Conservation (phyloP, 257 asterid species). For the Eucommia ulmoides region DNA sequence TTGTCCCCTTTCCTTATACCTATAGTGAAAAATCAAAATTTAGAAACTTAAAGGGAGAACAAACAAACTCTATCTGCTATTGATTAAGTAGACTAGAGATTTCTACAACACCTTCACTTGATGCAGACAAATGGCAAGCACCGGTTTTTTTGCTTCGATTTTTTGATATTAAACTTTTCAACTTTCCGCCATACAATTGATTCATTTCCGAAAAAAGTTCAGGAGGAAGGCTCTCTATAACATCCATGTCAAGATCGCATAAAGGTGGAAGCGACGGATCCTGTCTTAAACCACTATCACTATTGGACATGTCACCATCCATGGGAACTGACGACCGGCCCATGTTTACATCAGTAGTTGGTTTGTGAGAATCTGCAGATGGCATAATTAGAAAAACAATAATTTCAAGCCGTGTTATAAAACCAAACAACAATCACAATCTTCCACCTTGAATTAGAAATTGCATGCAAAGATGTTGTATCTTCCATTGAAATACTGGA, state of each 20-base stretch:
- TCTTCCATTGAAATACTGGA: too few relatives aligned
- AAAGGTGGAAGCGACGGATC: slow-evolving; percentile 60
- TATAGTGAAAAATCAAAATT: slow-evolving; percentile 11
- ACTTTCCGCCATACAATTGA: slow-evolving; percentile 69
- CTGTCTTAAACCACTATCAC: slow-evolving; percentile 25
- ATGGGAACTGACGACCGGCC: slow-evolving; percentile 16
- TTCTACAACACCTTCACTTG: slow-evolving; percentile 20
- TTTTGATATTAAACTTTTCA: slow-evolving; percentile 42
- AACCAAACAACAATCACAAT: too few relatives aligned
- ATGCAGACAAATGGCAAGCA: slow-evolving; percentile 7
- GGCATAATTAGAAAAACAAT: too few relatives aligned
- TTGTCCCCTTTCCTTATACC: slow-evolving; percentile 19
- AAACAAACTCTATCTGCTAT: slow-evolving; percentile 2
- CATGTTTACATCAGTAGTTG: slow-evolving; percentile 11
- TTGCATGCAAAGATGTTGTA: too few relatives aligned
- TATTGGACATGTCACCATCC: slow-evolving; percentile 26
- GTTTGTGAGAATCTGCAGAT: too few relatives aligned
- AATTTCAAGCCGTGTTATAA: too few relatives aligned
- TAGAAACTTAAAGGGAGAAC: slow-evolving; percentile 5
- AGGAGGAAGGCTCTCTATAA: slow-evolving; percentile 82
- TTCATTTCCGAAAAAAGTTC: slow-evolving; percentile 76
- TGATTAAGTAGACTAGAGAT: slow-evolving; percentile 3
- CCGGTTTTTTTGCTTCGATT: slow-evolving; percentile 26
- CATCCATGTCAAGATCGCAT: slow-evolving; percentile 69
- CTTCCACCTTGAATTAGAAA: too few relatives aligned